Evolutionary conservation across 345 rosid species (phyloP).

Genomic region (Physaria fendleri): DNA sequence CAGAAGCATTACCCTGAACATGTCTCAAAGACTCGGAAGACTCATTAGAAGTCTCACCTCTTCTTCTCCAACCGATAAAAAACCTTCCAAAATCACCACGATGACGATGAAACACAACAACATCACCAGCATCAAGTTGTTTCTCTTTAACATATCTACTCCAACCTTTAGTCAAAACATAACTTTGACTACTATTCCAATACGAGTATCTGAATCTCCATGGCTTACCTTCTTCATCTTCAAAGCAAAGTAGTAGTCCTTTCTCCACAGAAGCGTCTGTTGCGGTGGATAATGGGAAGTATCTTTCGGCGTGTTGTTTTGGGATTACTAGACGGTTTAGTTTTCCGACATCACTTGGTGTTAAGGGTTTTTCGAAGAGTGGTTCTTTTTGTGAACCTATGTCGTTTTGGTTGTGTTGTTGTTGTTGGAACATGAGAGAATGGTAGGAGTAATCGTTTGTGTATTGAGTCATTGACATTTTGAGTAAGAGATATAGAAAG

Average conservation of each 20-base stretch:
- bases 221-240: slow-evolving; percentile 77
- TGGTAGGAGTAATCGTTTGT: slow-evolving; percentile 36
- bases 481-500: slow-evolving; percentile 20
- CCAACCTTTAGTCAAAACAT: slow-evolving; percentile 91
- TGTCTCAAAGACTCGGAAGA: no score
- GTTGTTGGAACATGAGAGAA: slow-evolving; percentile 40
- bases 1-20: no score
- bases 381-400: slow-evolving; percentile 43
- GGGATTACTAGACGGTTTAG: slow-evolving; percentile 88
- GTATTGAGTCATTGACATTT: slow-evolving; percentile 49
- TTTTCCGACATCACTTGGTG: slow-evolving; percentile 90
- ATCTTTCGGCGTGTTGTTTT: slow-evolving; percentile 82
- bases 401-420: slow-evolving; percentile 23
- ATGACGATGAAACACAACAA: slow-evolving; percentile 60
- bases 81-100: slow-evolving; percentile 42
- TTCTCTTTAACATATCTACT: slow-evolving; percentile 85
- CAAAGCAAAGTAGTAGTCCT: slow-evolving; percentile 53
- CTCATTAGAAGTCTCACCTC: slow-evolving; percentile 29
- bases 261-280: no score
- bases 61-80: slow-evolving; percentile 74
- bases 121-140: slow-evolving; percentile 73
- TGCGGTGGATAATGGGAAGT: slow-evolving; percentile 55
- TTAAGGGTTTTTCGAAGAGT: slow-evolving; percentile 77
- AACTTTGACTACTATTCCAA: slow-evolving; percentile 81
- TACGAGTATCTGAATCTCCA: slow-evolving; percentile 88